phyloP scores from a whole-genome alignment of 192 early-diverging fungal genomes.

The Backusella parvicylindrica region DNA sequence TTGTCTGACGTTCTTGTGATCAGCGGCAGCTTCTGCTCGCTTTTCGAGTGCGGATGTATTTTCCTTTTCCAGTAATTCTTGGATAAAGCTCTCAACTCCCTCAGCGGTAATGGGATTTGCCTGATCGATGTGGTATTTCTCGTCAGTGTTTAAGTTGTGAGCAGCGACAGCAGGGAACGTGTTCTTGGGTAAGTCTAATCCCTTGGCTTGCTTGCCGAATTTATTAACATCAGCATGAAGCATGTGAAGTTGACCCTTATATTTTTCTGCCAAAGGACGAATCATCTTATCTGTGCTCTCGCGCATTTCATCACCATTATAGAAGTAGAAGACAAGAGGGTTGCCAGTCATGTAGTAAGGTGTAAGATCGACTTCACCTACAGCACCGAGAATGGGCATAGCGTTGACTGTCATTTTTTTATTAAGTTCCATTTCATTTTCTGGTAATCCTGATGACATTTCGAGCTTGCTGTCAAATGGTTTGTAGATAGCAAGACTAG shows the following conservation, averaged over 20 bases:
- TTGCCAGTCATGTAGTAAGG: constrained; percentile 79
- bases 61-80: constrained; percentile 46
- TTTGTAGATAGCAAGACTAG: constrained; percentile 80
- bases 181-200: constrained; percentile 44
- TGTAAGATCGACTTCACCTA: constrained; percentile 83
- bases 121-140: background rate
- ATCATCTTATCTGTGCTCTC: constrained; percentile 52
- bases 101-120: background rate
- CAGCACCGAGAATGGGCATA: constrained; percentile 84
- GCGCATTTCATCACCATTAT: constrained; percentile 41
- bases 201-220: constrained; percentile 60
- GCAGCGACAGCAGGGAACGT: constrained; percentile 62
- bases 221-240: constrained; percentile 1
- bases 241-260: constrained; percentile 88
- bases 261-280: constrained; percentile 72
- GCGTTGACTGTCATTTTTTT: constrained; percentile 73
- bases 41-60: constrained; percentile 74
- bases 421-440: constrained; percentile 38
- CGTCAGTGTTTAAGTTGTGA: constrained; percentile 8
- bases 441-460: constrained; percentile 54
- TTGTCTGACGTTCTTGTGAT: constrained; percentile 58
- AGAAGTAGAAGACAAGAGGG: constrained; percentile 89
- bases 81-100: background rate
- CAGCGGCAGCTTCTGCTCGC: constrained; percentile 64
- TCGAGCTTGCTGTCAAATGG: constrained; percentile 60